Evolutionary conservation across 1,284 basidiomycete species (phyloP).

Genomic region (Tilletia horrida): DNA sequence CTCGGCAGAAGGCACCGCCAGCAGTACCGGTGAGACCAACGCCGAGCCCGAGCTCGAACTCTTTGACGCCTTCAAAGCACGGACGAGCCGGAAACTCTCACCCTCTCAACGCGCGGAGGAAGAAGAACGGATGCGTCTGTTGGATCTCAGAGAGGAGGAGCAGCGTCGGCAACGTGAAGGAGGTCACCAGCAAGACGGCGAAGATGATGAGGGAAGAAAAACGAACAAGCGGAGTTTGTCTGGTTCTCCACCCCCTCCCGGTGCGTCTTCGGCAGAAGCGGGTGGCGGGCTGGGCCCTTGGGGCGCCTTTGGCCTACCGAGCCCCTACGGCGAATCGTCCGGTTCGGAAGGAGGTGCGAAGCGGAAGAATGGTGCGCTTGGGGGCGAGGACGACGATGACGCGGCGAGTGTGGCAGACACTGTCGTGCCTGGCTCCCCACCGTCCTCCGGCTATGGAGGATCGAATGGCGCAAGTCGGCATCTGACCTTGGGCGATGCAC

Average conservation of each 20-base stretch:
- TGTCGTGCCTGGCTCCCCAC: conserved; percentile 27
- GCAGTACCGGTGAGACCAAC: not conserved
- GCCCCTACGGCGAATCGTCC: not conserved
- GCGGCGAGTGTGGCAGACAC: conserved; percentile 49
- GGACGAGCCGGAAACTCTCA: not conserved
- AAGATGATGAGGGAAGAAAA: not conserved
- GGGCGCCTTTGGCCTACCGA: too few relatives aligned
- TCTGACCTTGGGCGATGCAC: conserved; percentile 7
- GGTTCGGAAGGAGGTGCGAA: conserved; percentile 46
- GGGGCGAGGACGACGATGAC: conserved; percentile 39
- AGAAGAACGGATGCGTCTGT: conserved; percentile 2
- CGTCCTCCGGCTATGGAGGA: not conserved
- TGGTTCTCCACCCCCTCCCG: too few relatives aligned
- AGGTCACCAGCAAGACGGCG: conserved; percentile 23
- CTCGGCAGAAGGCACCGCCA: not conserved
- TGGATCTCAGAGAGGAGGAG: conserved; percentile 3
- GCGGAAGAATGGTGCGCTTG: conserved; percentile 39
- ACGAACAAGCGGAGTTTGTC: not conserved
- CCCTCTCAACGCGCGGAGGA: conserved; percentile 4
- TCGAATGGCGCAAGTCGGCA: not conserved
- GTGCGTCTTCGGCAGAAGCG: too few relatives aligned
- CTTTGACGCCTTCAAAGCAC: conserved; percentile 10
- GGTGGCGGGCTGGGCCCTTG: too few relatives aligned
- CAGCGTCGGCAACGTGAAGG: not conserved
- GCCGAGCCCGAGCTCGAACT: conserved; percentile 7